Evolutionary conservation across 176 grass and related monocot genomes (phyloP).

Genomic region (Tillandsia leiboldiana): DNA sequence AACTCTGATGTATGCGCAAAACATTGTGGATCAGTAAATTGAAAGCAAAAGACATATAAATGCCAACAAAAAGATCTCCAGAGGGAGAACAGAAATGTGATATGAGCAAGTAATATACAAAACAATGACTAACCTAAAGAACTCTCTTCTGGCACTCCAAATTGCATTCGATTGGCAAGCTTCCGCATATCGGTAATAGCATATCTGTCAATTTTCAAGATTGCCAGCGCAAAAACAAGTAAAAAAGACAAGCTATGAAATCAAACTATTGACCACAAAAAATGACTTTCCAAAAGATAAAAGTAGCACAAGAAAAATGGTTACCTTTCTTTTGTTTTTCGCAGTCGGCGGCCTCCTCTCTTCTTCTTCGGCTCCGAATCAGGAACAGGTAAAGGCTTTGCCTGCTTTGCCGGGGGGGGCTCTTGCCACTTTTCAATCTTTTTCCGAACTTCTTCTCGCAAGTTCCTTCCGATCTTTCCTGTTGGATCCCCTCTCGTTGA

Average conservation of each 20-base stretch:
- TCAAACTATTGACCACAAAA: background rate
- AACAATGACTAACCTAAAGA: conserved; percentile 56
- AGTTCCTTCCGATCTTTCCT: conserved; percentile 65
- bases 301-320: background rate
- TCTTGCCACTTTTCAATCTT: conserved; percentile 97
- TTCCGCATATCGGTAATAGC: conserved; percentile 84
- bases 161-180: conserved; percentile 78
- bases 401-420: conserved; percentile 76
- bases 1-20: background rate
- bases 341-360: conserved; percentile 50
- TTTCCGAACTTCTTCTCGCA: conserved; percentile 64
- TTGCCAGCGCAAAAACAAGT: conserved; percentile 4
- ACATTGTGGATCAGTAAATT: background rate
- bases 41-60: background rate
- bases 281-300: background rate
- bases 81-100: background rate
- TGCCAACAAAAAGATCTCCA: background rate
- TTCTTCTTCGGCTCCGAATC: conserved; percentile 82
- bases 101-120: background rate
- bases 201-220: conserved; percentile 48
- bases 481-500: conserved; percentile 81
- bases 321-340: conserved; percentile 95
- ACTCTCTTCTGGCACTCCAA: conserved; percentile 78
- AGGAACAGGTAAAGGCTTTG: conserved; percentile 82
- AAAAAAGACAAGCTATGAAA: conserved; percentile 5